Evolutionary conservation across 2,329 filamentous ascomycete species (phyloP).

Genomic region (Drechslerella dactyloides): DNA sequence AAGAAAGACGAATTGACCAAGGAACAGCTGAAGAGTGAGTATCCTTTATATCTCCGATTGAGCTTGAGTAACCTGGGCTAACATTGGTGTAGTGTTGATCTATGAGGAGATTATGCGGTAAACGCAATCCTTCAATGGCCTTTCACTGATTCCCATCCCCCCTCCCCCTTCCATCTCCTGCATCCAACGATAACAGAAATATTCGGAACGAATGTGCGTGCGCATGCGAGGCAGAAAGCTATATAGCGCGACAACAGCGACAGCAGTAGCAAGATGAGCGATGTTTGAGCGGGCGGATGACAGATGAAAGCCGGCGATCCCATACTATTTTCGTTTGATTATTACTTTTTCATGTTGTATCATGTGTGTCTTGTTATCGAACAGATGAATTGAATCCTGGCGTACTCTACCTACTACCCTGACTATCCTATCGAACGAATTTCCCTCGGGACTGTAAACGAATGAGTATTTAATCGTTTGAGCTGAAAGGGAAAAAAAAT

Average conservation of each 20-base stretch:
- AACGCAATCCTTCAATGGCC: neutral
- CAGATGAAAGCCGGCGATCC: too few species aligned
- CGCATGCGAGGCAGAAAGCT: neutral
- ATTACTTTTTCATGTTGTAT: too few species aligned
- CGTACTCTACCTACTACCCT: too few species aligned
- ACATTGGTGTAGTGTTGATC: constrained; percentile 70
- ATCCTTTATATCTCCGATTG: neutral
- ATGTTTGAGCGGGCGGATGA: too few species aligned
- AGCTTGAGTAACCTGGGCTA: constrained; percentile 20
- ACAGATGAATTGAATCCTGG: too few species aligned
- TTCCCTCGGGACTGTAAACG: too few species aligned
- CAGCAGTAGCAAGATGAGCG: too few species aligned
- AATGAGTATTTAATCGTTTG: too few species aligned
- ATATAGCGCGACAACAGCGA: neutral
- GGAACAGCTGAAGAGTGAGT: constrained; percentile 88
- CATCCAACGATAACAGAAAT: neutral
- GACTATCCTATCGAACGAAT: too few species aligned
- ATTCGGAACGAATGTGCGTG: neutral
- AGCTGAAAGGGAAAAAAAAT: too few species aligned
- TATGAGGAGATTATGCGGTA: constrained; percentile 90
- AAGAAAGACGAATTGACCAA: constrained; percentile 99
- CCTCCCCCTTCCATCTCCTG: neutral
- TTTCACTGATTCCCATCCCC: neutral
- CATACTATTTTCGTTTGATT: too few species aligned
- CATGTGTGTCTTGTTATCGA: too few species aligned